These are phyloP conservation scores for Moesziomyces sp. DNA, from an alignment of 1,284 basidiomycete species.

Conservation along the genomic window DNA sequence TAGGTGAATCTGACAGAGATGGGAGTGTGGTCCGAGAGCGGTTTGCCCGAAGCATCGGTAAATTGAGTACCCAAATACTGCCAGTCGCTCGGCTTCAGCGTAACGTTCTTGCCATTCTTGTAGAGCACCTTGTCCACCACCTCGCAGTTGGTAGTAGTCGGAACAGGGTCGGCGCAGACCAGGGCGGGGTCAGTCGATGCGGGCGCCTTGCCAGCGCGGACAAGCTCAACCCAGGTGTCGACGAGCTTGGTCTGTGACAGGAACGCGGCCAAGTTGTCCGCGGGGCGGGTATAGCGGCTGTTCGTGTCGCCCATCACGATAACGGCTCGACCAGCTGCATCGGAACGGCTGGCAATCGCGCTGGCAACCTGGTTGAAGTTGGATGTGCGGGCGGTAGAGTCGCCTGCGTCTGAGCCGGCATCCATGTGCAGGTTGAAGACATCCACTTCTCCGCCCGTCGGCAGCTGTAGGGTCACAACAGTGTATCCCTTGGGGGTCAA, in stretches of 20 bases:
- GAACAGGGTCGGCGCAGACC: conserved; percentile 15
- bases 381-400: conserved; percentile 16
- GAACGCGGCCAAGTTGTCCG: conserved; percentile 12
- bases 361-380: conserved; percentile 23
- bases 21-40: conserved; percentile 21
- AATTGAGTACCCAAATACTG: conserved; percentile 18
- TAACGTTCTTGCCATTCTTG: conserved; percentile 12
- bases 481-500: conserved; percentile 28
- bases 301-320: conserved; percentile 36
- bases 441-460: conserved; percentile 12
- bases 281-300: conserved; percentile 20
- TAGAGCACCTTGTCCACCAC: conserved; percentile 27
- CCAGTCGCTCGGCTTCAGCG: conserved; percentile 13
- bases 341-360: conserved; percentile 17
- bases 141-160: conserved; percentile 17
- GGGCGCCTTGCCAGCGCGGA: conserved; percentile 10
- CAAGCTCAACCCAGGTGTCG: conserved; percentile 23
- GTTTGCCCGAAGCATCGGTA: conserved; percentile 12
- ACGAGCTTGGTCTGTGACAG: conserved; percentile 13
- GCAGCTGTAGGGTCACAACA: conserved; percentile 16
- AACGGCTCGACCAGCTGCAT: conserved; percentile 13
- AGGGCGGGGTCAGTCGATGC: conserved; percentile 17
- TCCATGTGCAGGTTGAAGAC: conserved; percentile 30
- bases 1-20: conserved; percentile 23
- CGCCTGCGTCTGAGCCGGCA: conserved; percentile 15